A percentile compares a stretch with the other conserved stretches of the same genome.
Conservation (phyloP, 2,329 filamentous ascomycete genomes). For the Colletotrichum chrysophilum region DNA sequence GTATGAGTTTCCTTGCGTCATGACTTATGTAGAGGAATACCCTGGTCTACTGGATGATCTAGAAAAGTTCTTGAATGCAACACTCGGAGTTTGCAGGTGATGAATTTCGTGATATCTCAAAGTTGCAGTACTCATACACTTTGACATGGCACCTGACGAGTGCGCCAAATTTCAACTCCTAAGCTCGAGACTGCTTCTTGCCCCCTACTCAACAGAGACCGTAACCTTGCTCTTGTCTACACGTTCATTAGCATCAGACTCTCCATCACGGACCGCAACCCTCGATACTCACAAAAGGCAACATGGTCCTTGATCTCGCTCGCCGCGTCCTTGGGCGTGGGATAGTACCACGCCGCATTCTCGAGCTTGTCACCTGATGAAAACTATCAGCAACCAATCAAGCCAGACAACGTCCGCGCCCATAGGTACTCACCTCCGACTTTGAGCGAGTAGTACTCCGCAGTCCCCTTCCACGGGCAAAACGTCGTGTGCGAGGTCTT, state of each 20-base stretch:
- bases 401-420: not conserved
- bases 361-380: constrained; percentile 46
- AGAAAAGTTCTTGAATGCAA: not conserved
- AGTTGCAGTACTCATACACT: not conserved
- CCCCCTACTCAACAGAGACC: constrained; percentile 20
- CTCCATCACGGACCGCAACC: not conserved
- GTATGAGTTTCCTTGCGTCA: constrained; percentile 4
- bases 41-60: constrained; percentile 4
- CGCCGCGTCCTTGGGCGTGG: constrained; percentile 51
- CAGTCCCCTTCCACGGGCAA: constrained; percentile 63
- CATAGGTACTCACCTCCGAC: constrained; percentile 42
- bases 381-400: not conserved
- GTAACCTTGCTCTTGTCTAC: constrained; percentile 40
- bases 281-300: constrained; percentile 57
- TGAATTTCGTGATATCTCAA: not conserved
- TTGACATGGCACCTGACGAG: not conserved
- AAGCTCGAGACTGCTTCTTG: not conserved
- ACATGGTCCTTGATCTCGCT: constrained; percentile 59
- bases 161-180: not conserved
- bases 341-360: constrained; percentile 66
- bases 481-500: constrained; percentile 49
- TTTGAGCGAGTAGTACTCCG: constrained; percentile 60
- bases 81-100: not conserved
- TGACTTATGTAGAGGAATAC: constrained; percentile 20
- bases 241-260: not conserved